Conservation (phyloP, 768 basidiomycete genomes). For the Macrocybe gigantea region DNA sequence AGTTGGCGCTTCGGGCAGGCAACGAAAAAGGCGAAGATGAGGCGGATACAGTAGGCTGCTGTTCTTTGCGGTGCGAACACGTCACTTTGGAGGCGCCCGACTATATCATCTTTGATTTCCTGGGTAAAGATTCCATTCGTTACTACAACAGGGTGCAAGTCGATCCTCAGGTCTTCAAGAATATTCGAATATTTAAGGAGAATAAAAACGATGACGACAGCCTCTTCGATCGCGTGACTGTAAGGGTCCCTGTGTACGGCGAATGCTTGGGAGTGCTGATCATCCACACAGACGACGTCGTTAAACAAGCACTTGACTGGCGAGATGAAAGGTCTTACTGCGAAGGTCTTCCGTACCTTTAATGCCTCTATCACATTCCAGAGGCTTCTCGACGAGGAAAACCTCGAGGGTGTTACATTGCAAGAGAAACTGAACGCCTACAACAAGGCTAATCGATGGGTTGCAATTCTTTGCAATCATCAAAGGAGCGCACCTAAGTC, state of each 20-base stretch:
- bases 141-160: slow-evolving; percentile 92
- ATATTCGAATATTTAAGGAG: slow-evolving; percentile 94
- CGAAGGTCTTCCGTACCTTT: slow-evolving; percentile 99
- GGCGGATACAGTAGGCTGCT: slow-evolving; percentile 98
- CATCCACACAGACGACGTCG: slow-evolving; percentile 53
- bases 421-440: slow-evolving; percentile 97
- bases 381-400: slow-evolving; percentile 71
- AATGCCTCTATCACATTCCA: slow-evolving; percentile 98
- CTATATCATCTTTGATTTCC: slow-evolving; percentile 91
- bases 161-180: slow-evolving; percentile 93
- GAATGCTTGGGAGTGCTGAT: slow-evolving; percentile 12
- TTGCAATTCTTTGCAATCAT: slow-evolving; percentile 99
- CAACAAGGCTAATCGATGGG: slow-evolving; percentile 94
- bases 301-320: slow-evolving; percentile 90
- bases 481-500: slow-evolving; percentile 90
- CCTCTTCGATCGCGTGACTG: slow-evolving; percentile 92
- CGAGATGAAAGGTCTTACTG: slow-evolving; percentile 97
- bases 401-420: slow-evolving; percentile 57
- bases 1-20: slow-evolving; percentile 93
- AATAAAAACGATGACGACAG: slow-evolving; percentile 85
- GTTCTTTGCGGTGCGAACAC: slow-evolving; percentile 95
- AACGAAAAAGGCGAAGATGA: slow-evolving; percentile 99
- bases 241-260: slow-evolving; percentile 34
- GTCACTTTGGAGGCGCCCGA: slow-evolving; percentile 87
- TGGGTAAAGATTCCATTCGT: slow-evolving; percentile 98